These are phyloP conservation scores for Calonectria honghensis DNA, from an alignment of 2,329 filamentous ascomycete genomes.

Conservation along the genomic window DNA sequence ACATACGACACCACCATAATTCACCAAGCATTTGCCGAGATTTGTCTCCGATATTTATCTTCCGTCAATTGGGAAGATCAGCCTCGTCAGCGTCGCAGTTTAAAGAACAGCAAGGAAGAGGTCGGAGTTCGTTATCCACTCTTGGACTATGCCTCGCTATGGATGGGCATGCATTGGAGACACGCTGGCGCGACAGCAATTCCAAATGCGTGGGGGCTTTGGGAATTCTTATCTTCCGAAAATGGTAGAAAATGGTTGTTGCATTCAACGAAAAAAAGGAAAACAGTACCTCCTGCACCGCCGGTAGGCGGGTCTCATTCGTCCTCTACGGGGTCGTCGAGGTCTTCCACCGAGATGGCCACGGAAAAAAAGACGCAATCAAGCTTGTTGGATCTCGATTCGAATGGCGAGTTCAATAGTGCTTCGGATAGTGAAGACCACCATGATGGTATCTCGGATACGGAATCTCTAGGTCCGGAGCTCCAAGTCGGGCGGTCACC, in stretches of 20 bases:
- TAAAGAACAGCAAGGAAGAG: neutral
- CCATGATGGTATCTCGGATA: neutral
- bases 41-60: slow-evolving; percentile 42
- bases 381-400: too few relatives aligned
- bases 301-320: neutral
- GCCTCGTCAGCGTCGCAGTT: neutral
- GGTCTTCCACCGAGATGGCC: neutral
- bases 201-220: slow-evolving; percentile 39
- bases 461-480: neutral
- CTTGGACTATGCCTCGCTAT: slow-evolving; percentile 40
- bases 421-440: neutral
- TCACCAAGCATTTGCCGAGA: slow-evolving; percentile 40
- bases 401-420: neutral
- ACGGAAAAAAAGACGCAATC: neutral
- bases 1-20: slow-evolving; percentile 44
- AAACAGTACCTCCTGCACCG: neutral
- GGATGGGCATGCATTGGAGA: slow-evolving; percentile 45
- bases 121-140: slow-evolving; percentile 31
- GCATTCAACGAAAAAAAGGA: slow-evolving; percentile 27
- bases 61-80: slow-evolving; percentile 39
- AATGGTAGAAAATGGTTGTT: slow-evolving; percentile 41
- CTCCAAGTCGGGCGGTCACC: neutral
- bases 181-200: slow-evolving; percentile 31
- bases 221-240: slow-evolving; percentile 47
- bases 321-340: neutral